Conservation (phyloP, 2,329 filamentous ascomycete species). For the Fusarium sterilihyphosum region DNA sequence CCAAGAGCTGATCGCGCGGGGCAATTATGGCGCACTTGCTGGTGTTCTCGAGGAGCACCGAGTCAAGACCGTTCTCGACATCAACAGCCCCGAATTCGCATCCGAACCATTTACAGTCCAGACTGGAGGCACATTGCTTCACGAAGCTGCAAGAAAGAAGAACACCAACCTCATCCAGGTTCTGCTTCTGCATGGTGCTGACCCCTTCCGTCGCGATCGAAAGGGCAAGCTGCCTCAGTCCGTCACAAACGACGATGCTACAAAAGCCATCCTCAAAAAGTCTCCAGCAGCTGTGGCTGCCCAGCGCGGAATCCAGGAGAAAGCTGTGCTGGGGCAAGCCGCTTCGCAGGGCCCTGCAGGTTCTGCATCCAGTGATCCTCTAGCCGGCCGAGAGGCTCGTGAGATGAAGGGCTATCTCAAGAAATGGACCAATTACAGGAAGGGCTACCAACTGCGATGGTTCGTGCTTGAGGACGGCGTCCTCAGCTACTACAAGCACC, state of each 20-base stretch:
- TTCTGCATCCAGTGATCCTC: conserved; percentile 65
- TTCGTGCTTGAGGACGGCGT: conserved; percentile 98
- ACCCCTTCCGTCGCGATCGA: conserved; percentile 93
- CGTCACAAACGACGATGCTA: conserved; percentile 93
- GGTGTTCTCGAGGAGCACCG: conserved; percentile 84
- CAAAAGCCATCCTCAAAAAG: conserved; percentile 87
- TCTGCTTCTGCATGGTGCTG: conserved; percentile 90
- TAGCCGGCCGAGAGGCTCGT: conserved; percentile 84
- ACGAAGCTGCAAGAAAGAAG: conserved; percentile 90
- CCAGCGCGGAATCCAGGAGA: conserved; percentile 95
- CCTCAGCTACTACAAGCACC: conserved; percentile 98
- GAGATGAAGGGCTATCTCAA: conserved; percentile 99
- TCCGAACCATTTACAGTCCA: conserved; percentile 82
- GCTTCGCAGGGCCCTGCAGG: conserved; percentile 65
- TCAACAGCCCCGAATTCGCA: conserved; percentile 90
- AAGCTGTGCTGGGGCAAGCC: conserved; percentile 86
- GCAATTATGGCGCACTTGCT: conserved; percentile 82
- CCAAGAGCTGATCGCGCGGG: conserved; percentile 77
- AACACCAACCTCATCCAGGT: conserved; percentile 90
- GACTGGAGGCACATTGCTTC: conserved; percentile 88
- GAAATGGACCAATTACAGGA: conserved; percentile 99
- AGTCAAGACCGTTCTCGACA: conserved; percentile 86
- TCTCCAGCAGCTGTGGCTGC: conserved; percentile 94
- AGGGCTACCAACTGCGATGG: conserved; percentile 96
- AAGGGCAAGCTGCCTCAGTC: conserved; percentile 97